phyloP scores from a whole-genome alignment of 1,284 basidiomycete genomes.

The Agroathelia rolfsii region DNA sequence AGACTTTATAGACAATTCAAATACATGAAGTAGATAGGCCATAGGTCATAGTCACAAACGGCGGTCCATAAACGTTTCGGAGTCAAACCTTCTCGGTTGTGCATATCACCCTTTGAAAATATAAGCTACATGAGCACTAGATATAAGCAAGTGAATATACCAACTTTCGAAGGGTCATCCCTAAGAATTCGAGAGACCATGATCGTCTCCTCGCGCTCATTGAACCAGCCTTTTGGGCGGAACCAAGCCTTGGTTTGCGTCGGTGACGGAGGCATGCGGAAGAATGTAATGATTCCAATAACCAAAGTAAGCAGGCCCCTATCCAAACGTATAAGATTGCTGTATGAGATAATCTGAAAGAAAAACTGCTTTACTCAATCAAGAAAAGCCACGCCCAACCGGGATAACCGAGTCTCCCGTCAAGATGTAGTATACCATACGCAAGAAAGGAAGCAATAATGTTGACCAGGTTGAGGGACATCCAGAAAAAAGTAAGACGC shows the following conservation, averaged over 20 bases:
- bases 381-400: conserved; percentile 62
- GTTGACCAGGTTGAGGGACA: conserved; percentile 41
- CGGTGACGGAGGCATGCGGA: conserved; percentile 60
- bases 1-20: conserved; percentile 32
- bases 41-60: conserved; percentile 56
- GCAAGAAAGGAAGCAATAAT: conserved; percentile 56
- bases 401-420: conserved; percentile 42
- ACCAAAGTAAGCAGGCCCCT: conserved; percentile 41
- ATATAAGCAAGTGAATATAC: conserved; percentile 3
- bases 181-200: conserved; percentile 52
- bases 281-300: conserved; percentile 55
- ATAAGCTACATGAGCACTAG: conserved; percentile 45
- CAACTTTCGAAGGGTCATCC: conserved; percentile 59
- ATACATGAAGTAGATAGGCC: conserved; percentile 59
- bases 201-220: conserved; percentile 42
- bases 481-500: conserved; percentile 61
- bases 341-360: conserved; percentile 18
- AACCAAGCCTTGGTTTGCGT: conserved; percentile 62
- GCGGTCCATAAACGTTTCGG: conserved; percentile 43
- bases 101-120: conserved; percentile 61
- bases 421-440: conserved; percentile 51
- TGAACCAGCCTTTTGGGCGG: conserved; percentile 66
- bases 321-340: conserved; percentile 5
- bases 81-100: conserved; percentile 66
- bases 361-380: conserved; percentile 44